phyloP scores from a whole-genome alignment of 2,329 filamentous ascomycete species.

The Aspergillus pseudonomiae region DNA sequence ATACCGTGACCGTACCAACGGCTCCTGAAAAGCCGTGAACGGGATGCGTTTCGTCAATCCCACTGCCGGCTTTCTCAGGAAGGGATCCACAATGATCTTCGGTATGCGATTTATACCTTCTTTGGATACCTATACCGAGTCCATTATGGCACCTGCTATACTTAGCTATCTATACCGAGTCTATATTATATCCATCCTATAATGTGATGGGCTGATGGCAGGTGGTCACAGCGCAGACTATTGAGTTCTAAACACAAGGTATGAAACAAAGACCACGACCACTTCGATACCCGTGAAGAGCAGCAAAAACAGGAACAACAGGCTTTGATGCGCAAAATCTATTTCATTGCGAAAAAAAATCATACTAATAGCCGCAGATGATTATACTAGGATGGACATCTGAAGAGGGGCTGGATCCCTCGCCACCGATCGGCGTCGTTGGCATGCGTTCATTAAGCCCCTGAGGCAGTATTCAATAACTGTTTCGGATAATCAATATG shows the following conservation, averaged over 20 bases:
- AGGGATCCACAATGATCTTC: slow-evolving; percentile 1
- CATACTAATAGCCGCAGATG: no score
- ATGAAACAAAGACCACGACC: neutral
- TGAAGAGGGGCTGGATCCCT: no score
- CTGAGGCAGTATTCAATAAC: neutral
- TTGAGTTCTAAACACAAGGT: neutral
- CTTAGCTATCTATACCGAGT: neutral
- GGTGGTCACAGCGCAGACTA: neutral
- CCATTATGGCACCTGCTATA: neutral
- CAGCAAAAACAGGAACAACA: neutral
- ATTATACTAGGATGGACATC: neutral
- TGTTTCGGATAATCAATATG: slow-evolving; percentile 35
- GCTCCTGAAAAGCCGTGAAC: neutral
- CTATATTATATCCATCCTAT: neutral
- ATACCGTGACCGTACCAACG: neutral
- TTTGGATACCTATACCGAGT: neutral
- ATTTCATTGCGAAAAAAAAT: neutral
- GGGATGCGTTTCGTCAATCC: neutral
- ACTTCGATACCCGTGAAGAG: neutral
- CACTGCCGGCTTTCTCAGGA: neutral
- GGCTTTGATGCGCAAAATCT: neutral
- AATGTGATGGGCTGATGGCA: neutral
- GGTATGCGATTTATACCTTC: neutral
- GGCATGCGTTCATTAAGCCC: neutral
- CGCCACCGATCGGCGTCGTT: neutral